Conservation (phyloP, 768 basidiomycete genomes). For the Phanerochaete sordida region DNA sequence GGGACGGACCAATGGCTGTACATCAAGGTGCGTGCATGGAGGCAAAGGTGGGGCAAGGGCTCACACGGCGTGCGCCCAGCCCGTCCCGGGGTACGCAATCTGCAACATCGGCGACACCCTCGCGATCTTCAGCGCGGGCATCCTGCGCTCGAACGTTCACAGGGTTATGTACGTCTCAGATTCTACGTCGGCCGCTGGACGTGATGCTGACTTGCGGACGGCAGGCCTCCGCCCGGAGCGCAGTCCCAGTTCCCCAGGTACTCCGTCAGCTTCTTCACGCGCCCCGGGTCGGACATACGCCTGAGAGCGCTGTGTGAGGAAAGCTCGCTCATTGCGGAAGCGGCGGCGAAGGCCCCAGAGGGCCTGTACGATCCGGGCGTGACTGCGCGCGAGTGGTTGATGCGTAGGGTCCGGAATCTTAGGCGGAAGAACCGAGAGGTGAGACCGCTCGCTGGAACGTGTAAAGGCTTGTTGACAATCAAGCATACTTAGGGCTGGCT, state of each 20-base stretch:
- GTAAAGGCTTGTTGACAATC: not conserved
- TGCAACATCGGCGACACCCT: conserved; percentile 46
- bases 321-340: conserved; percentile 21
- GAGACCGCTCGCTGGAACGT: not conserved
- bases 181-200: not conserved
- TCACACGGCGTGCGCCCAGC: conserved; percentile 21
- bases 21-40: conserved; percentile 37
- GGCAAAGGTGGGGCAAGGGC: too few relatives aligned
- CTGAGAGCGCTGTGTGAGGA: conserved; percentile 25
- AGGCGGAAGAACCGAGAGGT: conserved; percentile 25
- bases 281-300: conserved; percentile 28
- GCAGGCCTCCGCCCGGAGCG: conserved; percentile 37
- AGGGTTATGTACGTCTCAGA: conserved; percentile 31
- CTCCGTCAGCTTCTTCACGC: conserved; percentile 34
- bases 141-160: conserved; percentile 41
- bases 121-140: conserved; percentile 42
- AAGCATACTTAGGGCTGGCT: conserved; percentile 25
- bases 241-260: conserved; percentile 30
- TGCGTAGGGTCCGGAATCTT: conserved; percentile 22
- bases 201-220: not conserved
- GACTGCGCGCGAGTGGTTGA: conserved; percentile 23
- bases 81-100: conserved; percentile 40
- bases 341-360: conserved; percentile 14
- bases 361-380: conserved; percentile 20
- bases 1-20: conserved; percentile 37